Evolutionary conservation across 345 rosid genomes (phyloP).

Genomic region (Lumnitzera racemosa): DNA sequence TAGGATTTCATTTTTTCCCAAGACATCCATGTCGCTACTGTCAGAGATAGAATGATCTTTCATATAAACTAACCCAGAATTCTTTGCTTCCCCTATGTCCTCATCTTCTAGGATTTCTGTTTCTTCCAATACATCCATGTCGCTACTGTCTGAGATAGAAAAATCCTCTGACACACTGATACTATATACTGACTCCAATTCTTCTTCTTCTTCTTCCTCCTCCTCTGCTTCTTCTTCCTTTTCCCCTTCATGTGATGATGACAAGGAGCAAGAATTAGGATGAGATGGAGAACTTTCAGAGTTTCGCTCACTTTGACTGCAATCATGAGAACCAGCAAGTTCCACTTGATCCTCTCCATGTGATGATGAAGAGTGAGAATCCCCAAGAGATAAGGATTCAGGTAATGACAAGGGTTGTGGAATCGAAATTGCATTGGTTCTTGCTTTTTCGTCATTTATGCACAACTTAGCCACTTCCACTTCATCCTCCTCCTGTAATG

Average conservation of each 20-base stretch:
- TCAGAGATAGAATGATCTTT: too few relatives aligned
- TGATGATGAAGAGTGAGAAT: background rate
- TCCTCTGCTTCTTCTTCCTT: background rate
- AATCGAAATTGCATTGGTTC: too few relatives aligned
- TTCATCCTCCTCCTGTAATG: too few relatives aligned
- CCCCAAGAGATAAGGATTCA: background rate
- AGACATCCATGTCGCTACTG: too few relatives aligned
- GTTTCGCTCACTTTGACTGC: too few relatives aligned
- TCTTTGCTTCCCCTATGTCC: background rate
- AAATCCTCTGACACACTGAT: conserved; percentile 4
- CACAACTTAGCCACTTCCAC: too few relatives aligned
- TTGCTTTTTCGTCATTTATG: too few relatives aligned
- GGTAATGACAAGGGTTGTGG: too few relatives aligned
- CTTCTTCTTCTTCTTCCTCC: background rate
- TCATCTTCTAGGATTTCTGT: conserved; percentile 1
- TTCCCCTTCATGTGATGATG: background rate
- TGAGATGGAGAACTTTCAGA: too few relatives aligned
- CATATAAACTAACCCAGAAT: conserved; percentile 3
- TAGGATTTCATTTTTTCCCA: too few relatives aligned
- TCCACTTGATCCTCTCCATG: background rate
- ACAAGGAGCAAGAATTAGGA: too few relatives aligned
- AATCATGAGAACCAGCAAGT: too few relatives aligned
- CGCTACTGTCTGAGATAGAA: background rate
- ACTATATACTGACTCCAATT: background rate
- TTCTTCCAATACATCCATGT: conserved; percentile 9